Base-by-base conservation (phyloP, 2,329 filamentous ascomycete species). In the Davidsoniella australis region DNA sequence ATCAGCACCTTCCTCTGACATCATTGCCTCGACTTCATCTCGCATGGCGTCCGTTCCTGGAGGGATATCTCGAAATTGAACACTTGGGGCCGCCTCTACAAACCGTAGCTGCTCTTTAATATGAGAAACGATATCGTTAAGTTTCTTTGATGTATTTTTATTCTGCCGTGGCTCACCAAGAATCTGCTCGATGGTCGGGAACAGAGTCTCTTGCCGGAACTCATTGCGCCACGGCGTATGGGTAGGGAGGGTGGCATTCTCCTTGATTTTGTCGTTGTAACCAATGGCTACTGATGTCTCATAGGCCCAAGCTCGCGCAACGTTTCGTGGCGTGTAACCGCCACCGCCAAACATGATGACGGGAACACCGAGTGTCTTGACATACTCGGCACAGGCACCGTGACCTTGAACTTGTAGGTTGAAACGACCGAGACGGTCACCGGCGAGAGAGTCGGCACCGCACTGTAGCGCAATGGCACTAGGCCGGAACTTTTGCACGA, bases 401-500 rank as follows among this genome's bases (percentile, higher is more conserved):
- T 98, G 91, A 12, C 88, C 89, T 61, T 86, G 81, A 53, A 98
- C 91, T 62, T 94, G 93, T 53, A 98, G 77, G 61, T 96, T 98
- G 72, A 98, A 98, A 55, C 87, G 82, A 45, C 91, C 91, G 0
- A 98, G 76, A 18, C 91, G 76, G 65, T 98, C 91, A 54, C 91
- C 89, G 38, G 88, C 89, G 0, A 98, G 74, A 39, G 85, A 93
- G 68, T 98, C 91, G 41, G 89, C 91, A 52, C 91, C 91, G 61
- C 91, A 96, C 64, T 98, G 91, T 1, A 98, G 72, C 5, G 93
- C 89, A 58, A 98, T 94, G 41, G 86, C 89, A 47, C 78, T 78
- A 0, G 91, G 91, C n/a, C 80, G 78, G 68, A 93, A 98, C 54
- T 78, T 81, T 43, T 83, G 76, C 47, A 94, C 78, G 50, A 85